Evolutionary conservation across 345 rosid species (phyloP), one percentile per base, ranked within the genome.

Genomic region (Raphanus sativus): DNA sequence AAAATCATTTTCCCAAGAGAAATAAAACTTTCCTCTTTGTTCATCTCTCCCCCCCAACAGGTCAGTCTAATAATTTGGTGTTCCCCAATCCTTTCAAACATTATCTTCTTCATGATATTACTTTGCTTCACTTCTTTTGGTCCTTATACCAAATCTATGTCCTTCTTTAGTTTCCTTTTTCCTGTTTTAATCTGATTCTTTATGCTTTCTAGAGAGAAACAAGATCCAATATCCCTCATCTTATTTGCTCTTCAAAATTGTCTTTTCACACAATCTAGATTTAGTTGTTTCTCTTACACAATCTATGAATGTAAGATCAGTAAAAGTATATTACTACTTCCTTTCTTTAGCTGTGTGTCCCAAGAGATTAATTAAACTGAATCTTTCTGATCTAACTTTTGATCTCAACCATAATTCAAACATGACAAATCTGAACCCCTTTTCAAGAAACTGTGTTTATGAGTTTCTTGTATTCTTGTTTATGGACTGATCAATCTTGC

Each of bases 111-210:
- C 80, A 15, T 65, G 2, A 74, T 76, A 25, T 60, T 67, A 70
- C 65, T 70, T 76, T 81, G 83, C 65, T 76, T 81, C 83, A 81
- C 83, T 81, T 75, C 77, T 81, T 81, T 76, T 75, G 81, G 80
- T 52, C 67, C 74, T 70, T 60, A 36, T 33, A 76, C 83, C 77
- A 71, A 75, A 75, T 81, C 74, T 72, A 16, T 81, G 74, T 76
- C 72, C 74, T 71, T 70, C 80, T 67, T 75, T 74, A 24, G 66
- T 30, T 79, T 63, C 40, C 32, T 21, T 28, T 79, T 64, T 56
- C 5, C 64, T 71, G 28, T 54, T 55, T 69, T 54, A n/a, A 56
- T 65, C 56, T 77, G 69, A 76, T 64, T 71, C 56, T 16, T 48
- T 54, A 36, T 50, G 50, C 48, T 61, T 58, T 61, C 60, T 8